Base-by-base conservation (phyloP, 1,139 yeast species). In the Geotrichum citri-aurantii region DNA sequence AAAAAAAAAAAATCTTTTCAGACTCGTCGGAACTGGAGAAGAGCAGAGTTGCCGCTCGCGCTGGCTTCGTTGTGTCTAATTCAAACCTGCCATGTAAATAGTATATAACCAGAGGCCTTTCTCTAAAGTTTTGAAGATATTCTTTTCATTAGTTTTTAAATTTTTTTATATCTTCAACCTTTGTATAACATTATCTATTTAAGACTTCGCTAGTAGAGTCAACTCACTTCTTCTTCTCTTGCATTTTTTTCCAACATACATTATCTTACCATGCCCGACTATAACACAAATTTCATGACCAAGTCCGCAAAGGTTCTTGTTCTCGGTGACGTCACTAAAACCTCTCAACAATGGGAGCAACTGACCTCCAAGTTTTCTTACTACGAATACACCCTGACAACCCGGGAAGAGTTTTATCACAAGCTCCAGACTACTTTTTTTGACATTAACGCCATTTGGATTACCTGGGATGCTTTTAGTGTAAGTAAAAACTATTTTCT, bases 391-490 rank as follows among this genome's bases (percentile, higher is more conserved):
- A 33, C 42, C 4, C 50, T 60, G 3, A 48, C 65, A 10, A 56
- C 68, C 5, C 56, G 62, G 26, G 63, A 62, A 17, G 58, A 66
- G 56, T 51, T 66, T 8, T 37, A 61, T 26, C 37, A 51, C 23
- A 69, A 65, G 57, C 56, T 66, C 33, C 23, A 49, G 14, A 63
- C 64, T 6, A 55, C 50, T 0, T 55, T 63, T 44, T 57, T 50
- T 17, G 58, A 68, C 50, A 51, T 66, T 12, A 54, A 60, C 19
- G 71, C 65, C 21, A 53, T 66, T 17, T 63, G 65, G 54, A 58
- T 64, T 46, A 61, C 57, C 48, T 68, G 68, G 67, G 58, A 59
- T 14, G 68, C 64, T 2, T 65, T 67, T 31, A 46, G 55, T 37
- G 65, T 52, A 50, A 55, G 61, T 59, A 33, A 27, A n/a, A 37